Percentiles rank a stretch among this genome's conserved stretches.
These are phyloP conservation scores for Beverwykella pulmonaria DNA, from an alignment of 495 filamentous ascomycete genomes.

Conservation along the genomic window DNA sequence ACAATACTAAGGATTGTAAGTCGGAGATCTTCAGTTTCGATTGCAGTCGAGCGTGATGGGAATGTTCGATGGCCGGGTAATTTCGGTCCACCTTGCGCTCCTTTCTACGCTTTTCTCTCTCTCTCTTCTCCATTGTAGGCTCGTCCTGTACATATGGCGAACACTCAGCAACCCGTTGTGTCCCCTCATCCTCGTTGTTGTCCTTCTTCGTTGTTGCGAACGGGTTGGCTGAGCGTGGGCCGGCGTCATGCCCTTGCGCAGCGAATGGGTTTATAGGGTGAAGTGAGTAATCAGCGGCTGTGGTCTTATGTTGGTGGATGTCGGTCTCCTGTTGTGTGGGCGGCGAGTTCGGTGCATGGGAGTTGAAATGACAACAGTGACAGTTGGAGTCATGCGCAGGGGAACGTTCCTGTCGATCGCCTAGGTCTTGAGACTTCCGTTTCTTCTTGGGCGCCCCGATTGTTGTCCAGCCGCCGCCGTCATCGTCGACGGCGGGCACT, in stretches of 20 bases:
- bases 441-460: constrained; percentile 32
- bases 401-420: background rate
- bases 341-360: background rate
- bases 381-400: background rate
- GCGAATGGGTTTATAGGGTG: background rate
- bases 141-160: background rate
- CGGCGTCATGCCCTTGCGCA: background rate
- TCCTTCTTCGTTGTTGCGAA: background rate
- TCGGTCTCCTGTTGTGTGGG: background rate
- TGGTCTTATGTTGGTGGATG: background rate
- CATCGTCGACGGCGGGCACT: background rate
- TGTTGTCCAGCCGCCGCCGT: constrained; percentile 19
- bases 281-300: background rate
- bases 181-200: background rate
- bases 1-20: constrained; percentile 80
- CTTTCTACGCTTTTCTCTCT: constrained; percentile 38
- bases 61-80: constrained; percentile 75
- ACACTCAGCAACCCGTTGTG: background rate
- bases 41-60: constrained; percentile 66
- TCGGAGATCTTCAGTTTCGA: constrained; percentile 74
- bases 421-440: background rate
- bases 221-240: background rate
- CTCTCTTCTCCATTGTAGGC: background rate
- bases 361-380: background rate
- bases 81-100: constrained; percentile 45